Conservation (phyloP, 2,329 filamentous ascomycete species). For the Clonostachys solani region DNA sequence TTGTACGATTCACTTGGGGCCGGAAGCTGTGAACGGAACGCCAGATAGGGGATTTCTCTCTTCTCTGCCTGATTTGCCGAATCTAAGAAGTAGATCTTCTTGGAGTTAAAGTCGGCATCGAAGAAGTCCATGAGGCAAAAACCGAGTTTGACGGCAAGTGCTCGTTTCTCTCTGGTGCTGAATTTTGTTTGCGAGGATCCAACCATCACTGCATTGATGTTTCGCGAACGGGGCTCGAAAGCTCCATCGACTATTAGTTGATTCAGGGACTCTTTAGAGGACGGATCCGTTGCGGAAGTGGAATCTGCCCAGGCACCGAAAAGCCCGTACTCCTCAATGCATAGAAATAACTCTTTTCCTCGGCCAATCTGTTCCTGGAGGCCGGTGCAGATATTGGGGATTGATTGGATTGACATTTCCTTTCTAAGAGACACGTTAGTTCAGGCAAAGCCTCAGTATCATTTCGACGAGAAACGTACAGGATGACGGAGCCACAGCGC, state of each 20-base stretch:
- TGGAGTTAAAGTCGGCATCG: slow-evolving; percentile 2
- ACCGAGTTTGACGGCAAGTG: slow-evolving; percentile 5
- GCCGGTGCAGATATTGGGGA: neutral
- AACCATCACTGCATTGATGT: neutral
- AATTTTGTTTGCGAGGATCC: neutral
- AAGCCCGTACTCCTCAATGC: neutral
- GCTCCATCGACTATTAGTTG: slow-evolving; percentile 4
- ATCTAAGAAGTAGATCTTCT: slow-evolving; percentile 3
- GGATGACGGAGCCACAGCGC: neutral
- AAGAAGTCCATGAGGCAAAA: slow-evolving; percentile 7
- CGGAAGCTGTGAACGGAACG: neutral
- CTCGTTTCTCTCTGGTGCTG: slow-evolving; percentile 1
- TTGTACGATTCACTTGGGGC: neutral
- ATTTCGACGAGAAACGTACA: neutral
- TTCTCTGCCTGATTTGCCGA: neutral
- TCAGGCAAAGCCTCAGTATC: neutral
- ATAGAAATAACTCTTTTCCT: neutral
- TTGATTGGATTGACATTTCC: neutral
- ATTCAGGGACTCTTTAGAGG: slow-evolving; percentile 1
- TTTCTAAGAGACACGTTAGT: neutral
- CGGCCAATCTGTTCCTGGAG: neutral
- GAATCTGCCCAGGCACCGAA: slow-evolving; percentile 1
- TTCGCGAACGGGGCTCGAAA: neutral
- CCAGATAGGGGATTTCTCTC: neutral
- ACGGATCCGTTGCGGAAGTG: neutral